phyloP scores from a whole-genome alignment of 73 alveolate genomes.

The Halteria grandinella region DNA sequence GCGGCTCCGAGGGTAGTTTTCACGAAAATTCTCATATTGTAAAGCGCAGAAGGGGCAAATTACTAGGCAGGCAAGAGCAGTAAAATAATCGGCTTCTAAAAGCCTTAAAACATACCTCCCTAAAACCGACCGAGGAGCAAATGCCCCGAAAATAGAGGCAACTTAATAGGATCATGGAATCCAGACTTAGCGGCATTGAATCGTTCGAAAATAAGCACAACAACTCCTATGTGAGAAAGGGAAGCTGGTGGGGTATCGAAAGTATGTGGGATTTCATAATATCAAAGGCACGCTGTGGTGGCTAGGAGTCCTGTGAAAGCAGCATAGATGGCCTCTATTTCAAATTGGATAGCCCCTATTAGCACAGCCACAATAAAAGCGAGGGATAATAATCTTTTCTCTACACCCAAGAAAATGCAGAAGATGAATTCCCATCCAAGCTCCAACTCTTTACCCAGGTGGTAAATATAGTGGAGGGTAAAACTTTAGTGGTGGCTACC shows the following conservation, averaged over 20 bases:
- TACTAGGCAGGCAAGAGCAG: neutral
- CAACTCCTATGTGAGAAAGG: too few relatives aligned
- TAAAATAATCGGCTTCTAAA: neutral
- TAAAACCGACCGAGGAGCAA: neutral
- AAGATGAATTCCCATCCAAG: too few relatives aligned
- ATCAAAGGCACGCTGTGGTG: neutral
- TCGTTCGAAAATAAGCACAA: too few relatives aligned
- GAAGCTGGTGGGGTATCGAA: slow-evolving; percentile 15
- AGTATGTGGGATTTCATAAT: neutral
- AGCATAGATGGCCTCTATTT: slow-evolving; percentile 13
- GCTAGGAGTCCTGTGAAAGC: neutral
- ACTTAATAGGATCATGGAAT: too few relatives aligned
- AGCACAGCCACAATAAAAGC: neutral
- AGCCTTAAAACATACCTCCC: neutral
- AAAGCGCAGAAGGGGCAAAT: neutral
- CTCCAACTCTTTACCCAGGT: too few relatives aligned
- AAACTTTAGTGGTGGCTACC: neutral
- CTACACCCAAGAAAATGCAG: too few relatives aligned
- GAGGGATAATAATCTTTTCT: neutral
- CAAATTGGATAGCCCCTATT: neutral
- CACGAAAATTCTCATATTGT: neutral
- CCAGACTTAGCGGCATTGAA: too few relatives aligned
- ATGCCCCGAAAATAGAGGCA: neutral
- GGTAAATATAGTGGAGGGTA: neutral
- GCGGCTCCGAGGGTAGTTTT: neutral